phyloP scores from a whole-genome alignment of 495 filamentous ascomycete species.

The Aspergillus homomorphus region DNA sequence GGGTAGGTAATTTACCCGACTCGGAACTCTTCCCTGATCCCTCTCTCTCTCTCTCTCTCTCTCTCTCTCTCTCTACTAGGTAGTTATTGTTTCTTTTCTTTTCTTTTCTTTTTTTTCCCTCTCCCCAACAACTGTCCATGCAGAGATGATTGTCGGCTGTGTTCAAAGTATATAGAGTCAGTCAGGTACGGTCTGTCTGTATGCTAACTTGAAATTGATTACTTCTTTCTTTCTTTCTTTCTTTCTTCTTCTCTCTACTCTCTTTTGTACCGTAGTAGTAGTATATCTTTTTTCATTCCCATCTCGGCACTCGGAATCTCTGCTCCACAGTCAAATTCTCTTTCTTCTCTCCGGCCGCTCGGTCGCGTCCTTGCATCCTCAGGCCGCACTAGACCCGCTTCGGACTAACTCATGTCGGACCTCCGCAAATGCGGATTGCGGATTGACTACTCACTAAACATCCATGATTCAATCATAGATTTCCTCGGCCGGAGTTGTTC shows the following conservation, averaged over 20 bases:
- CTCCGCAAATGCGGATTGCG: conserved; percentile 25
- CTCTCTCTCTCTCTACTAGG: not conserved
- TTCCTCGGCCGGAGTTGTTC: conserved; percentile 1
- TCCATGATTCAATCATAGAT: too few relatives aligned
- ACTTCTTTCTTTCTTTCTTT: conserved; percentile 11
- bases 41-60: not conserved
- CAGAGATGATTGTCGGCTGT: too few relatives aligned
- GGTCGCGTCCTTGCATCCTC: conserved; percentile 18
- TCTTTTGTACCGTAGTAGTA: too few relatives aligned
- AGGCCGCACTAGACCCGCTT: conserved; percentile 17
- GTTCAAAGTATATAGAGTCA: too few relatives aligned
- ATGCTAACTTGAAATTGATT: too few relatives aligned
- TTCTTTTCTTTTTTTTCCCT: conserved; percentile 27
- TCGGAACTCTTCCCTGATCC: not conserved
- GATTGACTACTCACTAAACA: conserved; percentile 11
- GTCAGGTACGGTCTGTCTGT: too few relatives aligned
- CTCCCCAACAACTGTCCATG: conserved; percentile 6
- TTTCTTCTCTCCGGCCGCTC: conserved; percentile 19
- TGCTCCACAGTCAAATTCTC: conserved; percentile 18
- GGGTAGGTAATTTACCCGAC: conserved; percentile 10
- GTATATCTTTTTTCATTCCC: too few relatives aligned
- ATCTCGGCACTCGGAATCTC: conserved; percentile 29
- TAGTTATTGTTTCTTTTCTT: conserved; percentile 16
- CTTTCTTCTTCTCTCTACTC: not conserved
- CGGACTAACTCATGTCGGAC: conserved; percentile 24